Base-by-base conservation (phyloP, 2,329 filamentous ascomycete genomes). In the Huntiella bhutanensis region DNA sequence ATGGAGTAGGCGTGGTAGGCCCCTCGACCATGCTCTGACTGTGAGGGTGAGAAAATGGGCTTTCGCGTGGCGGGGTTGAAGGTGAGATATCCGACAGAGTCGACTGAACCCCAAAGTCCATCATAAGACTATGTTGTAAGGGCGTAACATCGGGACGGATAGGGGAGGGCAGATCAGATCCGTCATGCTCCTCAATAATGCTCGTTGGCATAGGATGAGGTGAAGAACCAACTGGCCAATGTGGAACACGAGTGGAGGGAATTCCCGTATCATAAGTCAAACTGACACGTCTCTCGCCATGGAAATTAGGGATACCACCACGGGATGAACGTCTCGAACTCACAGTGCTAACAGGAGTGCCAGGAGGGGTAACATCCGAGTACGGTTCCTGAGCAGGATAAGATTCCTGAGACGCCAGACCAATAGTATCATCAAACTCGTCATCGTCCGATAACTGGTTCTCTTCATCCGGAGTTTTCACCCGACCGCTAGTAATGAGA, bases 401-500 rank as follows among this genome's bases (percentile, higher is more conserved):
- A 28, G 22, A 8, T 17, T 49, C 47, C 52, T 68, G 77, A 37
- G 72, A 61, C 1, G 61, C 58, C 15, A 79, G 67, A 34, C 72
- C 70, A 43, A 80, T 77, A 10, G 71, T 75, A 53, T 79, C 77
- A 52, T 80, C 75, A 12, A 75, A 65, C 33, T 73, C 73, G 39
- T 76, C 73, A 22, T 62, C 63, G 37, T 77, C 70, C 12, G 73
- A 54, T 5, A 57, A 52, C n/a, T 73, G 69, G 13, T 57, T 13
- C 5, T 78, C 73, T 3, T 75, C 70, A n/a, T 72, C 66, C 13
- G 71, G 71, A 8, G 68, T 63, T 11, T 61, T 64, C 43, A 72
- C 66, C 53, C 87, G 72, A 46, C 85, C 86, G 55, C 82, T 93
- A 1, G 91, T 96, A 57, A 98, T 95, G 53, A 95, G 73, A 62